phyloP scores from a whole-genome alignment of 352 stramenopile species.

The Globisporangium ultimum region DNA sequence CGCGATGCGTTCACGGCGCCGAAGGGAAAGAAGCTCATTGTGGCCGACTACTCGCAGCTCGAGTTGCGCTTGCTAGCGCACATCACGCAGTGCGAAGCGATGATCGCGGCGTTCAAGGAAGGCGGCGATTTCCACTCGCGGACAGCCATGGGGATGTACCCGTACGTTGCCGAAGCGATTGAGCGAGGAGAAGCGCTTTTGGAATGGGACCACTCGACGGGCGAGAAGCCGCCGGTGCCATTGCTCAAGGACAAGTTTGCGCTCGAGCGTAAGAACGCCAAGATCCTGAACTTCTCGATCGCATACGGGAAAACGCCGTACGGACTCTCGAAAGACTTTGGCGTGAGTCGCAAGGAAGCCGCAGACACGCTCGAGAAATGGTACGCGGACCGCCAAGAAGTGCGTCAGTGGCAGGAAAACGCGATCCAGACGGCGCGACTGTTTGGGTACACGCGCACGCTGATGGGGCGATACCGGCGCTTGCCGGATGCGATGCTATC shows the following conservation, averaged over 20 bases:
- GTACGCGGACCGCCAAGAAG: constrained; percentile 93
- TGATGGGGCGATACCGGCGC: constrained; percentile 97
- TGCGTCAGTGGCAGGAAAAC: constrained; percentile 92
- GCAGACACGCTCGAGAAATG: constrained; percentile 92
- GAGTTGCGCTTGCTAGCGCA: constrained; percentile 98
- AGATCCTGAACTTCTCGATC: constrained; percentile 99
- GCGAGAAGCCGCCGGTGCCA: constrained; percentile 84
- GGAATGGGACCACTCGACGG: constrained; percentile 96
- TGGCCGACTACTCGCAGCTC: constrained; percentile 99
- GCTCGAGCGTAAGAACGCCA: constrained; percentile 97
- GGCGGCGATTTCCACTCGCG: constrained; percentile 93
- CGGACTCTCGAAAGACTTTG: constrained; percentile 92
- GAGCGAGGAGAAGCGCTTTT: constrained; percentile 95
- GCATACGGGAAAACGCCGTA: constrained; percentile 99
- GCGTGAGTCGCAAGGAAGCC: constrained; percentile 76
- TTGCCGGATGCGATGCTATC: constrained; percentile 91
- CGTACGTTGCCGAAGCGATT: constrained; percentile 95
- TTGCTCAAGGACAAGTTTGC: constrained; percentile 98
- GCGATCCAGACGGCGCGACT: constrained; percentile 87
- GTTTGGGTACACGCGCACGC: constrained; percentile 90
- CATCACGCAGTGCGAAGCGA: constrained; percentile 97
- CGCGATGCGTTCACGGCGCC: constrained; percentile 91
- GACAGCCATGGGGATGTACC: constrained; percentile 99
- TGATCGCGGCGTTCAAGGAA: constrained; percentile 97
- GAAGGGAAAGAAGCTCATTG: constrained; percentile 95